Conservation (phyloP, 768 basidiomycete genomes). For the Fistulinella prunicolor region DNA sequence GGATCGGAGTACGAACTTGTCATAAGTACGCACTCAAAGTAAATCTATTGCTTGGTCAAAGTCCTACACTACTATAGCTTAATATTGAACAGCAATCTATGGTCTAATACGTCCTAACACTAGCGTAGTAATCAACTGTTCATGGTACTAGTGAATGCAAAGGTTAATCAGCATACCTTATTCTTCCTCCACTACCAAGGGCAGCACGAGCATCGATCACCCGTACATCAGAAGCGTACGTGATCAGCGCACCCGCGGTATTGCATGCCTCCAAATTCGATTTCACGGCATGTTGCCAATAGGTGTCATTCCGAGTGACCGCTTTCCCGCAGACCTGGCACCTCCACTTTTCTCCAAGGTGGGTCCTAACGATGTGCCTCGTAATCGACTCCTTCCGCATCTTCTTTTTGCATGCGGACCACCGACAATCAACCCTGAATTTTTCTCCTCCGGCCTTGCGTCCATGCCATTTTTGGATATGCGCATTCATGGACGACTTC, state of each 20-base stretch:
- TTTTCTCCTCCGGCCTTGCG: slow-evolving; percentile 11
- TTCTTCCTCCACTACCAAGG: slow-evolving; percentile 1
- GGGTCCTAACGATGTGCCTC: slow-evolving; percentile 15
- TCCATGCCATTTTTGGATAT: slow-evolving; percentile 21
- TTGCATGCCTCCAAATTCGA: slow-evolving; percentile 3
- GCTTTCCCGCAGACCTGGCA: slow-evolving; percentile 15
- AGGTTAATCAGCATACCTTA: neutral
- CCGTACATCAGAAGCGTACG: slow-evolving; percentile 4
- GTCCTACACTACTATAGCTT: no score
- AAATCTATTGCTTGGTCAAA: no score
- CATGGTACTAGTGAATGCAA: no score
- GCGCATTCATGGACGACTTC: slow-evolving; percentile 10
- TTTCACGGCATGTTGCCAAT: slow-evolving; percentile 3
- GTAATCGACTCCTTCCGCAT: slow-evolving; percentile 26
- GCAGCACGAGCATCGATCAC: slow-evolving; percentile 4
- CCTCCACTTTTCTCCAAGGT: slow-evolving; percentile 14
- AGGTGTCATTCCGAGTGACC: slow-evolving; percentile 8
- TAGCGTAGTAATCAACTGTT: no score
- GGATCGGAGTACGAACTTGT: no score
- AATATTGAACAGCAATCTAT: no score
- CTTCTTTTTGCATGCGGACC: slow-evolving; percentile 10
- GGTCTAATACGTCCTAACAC: no score
- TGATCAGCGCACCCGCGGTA: slow-evolving; percentile 5
- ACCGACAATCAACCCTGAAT: slow-evolving; percentile 2
- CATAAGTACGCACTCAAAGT: no score